A percentile compares a stretch with the other conserved stretches of the same genome.
Evolutionary conservation across 768 basidiomycete species (phyloP).

Genomic region (Hygrocybe punicea): DNA sequence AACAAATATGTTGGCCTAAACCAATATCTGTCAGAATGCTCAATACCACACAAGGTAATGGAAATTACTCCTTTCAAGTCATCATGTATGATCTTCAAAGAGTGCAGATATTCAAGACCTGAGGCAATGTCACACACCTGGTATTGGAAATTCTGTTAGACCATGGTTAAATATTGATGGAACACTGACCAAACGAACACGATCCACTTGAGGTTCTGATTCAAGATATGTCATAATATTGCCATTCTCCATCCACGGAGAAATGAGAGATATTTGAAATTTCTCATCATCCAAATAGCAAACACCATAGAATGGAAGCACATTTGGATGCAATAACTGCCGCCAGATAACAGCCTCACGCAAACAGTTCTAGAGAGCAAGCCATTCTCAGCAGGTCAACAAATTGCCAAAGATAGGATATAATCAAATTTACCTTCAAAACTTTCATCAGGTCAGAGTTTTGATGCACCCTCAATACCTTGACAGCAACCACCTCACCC

Average conservation of each 20-base stretch:
- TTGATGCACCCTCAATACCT: constrained; percentile 6
- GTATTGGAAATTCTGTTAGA: not conserved
- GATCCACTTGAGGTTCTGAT: constrained; percentile 13
- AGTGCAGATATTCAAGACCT: constrained; percentile 35
- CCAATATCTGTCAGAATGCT: not conserved
- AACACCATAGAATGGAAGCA: constrained; percentile 42
- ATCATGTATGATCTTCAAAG: constrained; percentile 39
- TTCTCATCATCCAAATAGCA: constrained; percentile 24
- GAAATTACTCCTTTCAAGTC: constrained; percentile 43
- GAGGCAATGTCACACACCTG: constrained; percentile 33
- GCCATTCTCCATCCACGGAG: constrained; percentile 41
- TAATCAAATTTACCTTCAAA: constrained; percentile 6
- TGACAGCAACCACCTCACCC: constrained; percentile 10
- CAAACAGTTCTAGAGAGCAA: constrained; percentile 25
- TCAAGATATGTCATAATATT: constrained; percentile 29
- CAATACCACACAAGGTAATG: not conserved
- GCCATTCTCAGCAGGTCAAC: too few relatives aligned
- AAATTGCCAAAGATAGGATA: not conserved
- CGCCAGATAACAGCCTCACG: constrained; percentile 33
- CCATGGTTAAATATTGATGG: not conserved
- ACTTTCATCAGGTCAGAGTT: constrained; percentile 1
- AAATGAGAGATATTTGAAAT: constrained; percentile 34
- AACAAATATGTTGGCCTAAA: constrained; percentile 47
- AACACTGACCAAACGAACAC: constrained; percentile 13
- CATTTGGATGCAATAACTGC: constrained; percentile 26